Base-by-base conservation (phyloP, 1,284 basidiomycete genomes). In the Microbotryum silenes-acaulis region DNA sequence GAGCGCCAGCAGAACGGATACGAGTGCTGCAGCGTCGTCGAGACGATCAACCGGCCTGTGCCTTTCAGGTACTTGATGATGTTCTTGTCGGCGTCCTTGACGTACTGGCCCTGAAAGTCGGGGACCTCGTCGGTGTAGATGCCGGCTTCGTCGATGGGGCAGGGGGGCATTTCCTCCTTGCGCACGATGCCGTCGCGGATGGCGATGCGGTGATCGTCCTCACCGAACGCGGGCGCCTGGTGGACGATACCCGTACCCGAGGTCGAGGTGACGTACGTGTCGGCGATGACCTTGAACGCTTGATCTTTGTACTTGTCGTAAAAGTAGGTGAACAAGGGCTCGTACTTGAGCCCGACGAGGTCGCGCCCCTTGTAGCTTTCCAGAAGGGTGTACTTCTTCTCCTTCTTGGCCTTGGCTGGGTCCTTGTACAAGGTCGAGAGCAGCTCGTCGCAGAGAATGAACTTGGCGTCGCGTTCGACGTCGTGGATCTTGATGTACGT, bases 1-100 rank as follows among this genome's bases (percentile, higher is more conserved):
- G 96, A 97, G 73, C 91, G 83, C 93, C 92, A 97, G 77, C 96
- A 98, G 81, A 87, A 97, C 31, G 96, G 96, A 75, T 99, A 98
- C 70, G 85, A 86, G 78, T 98, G 96, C 73, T 84, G 87, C 61
- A 93, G 74, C 37, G 87, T 90, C 6, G 86, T 85, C 74, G 96
- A 91, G 5, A 90, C 88, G 64, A 98, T 85, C 61, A 99, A 81
- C 54, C 90, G 82, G 25, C 89, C 90, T 72, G 88, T 89, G 47
- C 85, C 82, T 77, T 97, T 96, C 65, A 99, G 78, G 52, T 86
- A 81, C 75, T 94, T 96, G 77, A 92, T 89, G 71, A 99, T 97
- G 57, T 86, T 84, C 74, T 93, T 88, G 77, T 99, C 94, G 57
- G 94, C 96, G 10, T 85, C 85, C 89, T 98, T 99, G 77, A 98